Evolutionary conservation across 202 grass and related monocot genomes (phyloP).

Genomic region (Bolboschoenoplectus hybrid): DNA sequence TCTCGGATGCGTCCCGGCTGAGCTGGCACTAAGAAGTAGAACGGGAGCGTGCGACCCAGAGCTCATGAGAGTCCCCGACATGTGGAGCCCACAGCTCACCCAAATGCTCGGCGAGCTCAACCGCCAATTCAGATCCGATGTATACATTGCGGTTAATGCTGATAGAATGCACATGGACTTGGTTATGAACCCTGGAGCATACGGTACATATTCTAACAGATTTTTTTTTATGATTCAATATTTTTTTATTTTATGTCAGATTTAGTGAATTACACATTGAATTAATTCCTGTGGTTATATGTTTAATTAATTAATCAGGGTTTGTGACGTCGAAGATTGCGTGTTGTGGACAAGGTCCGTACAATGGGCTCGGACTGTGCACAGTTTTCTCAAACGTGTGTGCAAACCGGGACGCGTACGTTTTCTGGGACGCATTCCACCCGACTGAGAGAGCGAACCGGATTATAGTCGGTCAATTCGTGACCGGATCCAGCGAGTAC

Average conservation of each 20-base stretch:
- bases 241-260: neutral
- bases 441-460: conserved; percentile 86
- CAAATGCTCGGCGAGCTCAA: conserved; percentile 46
- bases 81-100: conserved; percentile 74
- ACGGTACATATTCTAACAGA: conserved; percentile 42
- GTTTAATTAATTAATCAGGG: conserved; percentile 1
- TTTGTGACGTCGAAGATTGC: conserved; percentile 65
- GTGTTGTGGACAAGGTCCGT: conserved; percentile 80
- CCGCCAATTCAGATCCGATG: conserved; percentile 37
- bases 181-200: conserved; percentile 54
- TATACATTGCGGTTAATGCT: conserved; percentile 69
- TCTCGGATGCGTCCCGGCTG: conserved; percentile 81
- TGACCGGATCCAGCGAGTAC: conserved; percentile 45
- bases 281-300: neutral
- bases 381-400: conserved; percentile 67
- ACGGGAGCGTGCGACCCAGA: conserved; percentile 69
- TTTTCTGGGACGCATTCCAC: conserved; percentile 96
- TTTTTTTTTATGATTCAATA: neutral
- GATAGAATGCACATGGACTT: conserved; percentile 68
- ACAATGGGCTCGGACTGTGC: conserved; percentile 83
- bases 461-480: conserved; percentile 70
- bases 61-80: conserved; percentile 67
- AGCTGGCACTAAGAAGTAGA: conserved; percentile 71
- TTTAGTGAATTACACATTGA: neutral
- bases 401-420: conserved; percentile 52